phyloP scores from a whole-genome alignment of 768 basidiomycete species.

The Boletus bicolor region DNA sequence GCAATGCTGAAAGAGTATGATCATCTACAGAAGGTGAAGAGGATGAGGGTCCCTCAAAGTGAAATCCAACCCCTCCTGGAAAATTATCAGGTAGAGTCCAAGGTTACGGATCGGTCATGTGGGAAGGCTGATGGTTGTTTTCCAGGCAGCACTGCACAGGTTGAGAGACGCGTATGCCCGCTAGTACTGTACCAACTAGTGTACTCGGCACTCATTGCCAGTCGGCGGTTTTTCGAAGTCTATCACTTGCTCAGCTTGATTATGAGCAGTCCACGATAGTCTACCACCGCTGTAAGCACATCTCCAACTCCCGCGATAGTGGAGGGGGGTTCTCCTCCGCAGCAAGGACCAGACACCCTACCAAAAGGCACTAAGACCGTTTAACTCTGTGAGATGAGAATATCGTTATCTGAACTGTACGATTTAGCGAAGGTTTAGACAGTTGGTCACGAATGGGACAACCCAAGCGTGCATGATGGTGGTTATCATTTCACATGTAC shows the following conservation, averaged over 20 bases:
- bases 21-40: conserved; percentile 68
- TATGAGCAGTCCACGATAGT: neutral
- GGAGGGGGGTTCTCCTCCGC: too few relatives aligned
- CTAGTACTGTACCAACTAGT: neutral
- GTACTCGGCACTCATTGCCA: too few relatives aligned
- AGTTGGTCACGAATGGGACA: too few relatives aligned
- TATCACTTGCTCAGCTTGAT: neutral
- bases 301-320: too few relatives aligned
- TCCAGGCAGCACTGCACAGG: conserved; percentile 28
- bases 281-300: neutral
- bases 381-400: too few relatives aligned
- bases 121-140: conserved; percentile 5
- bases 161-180: conserved; percentile 29
- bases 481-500: too few relatives aligned
- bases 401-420: too few relatives aligned
- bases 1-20: conserved; percentile 68
- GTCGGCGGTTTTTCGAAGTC: neutral
- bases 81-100: conserved; percentile 62
- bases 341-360: too few relatives aligned
- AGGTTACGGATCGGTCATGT: neutral
- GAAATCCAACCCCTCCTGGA: conserved; percentile 54
- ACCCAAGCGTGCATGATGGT: too few relatives aligned
- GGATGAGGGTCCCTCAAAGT: conserved; percentile 58
- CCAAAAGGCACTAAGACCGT: too few relatives aligned
- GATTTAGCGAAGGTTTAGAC: too few relatives aligned